Base-by-base conservation (phyloP, 257 asterid species). In the Solanum chiquidenum region DNA sequence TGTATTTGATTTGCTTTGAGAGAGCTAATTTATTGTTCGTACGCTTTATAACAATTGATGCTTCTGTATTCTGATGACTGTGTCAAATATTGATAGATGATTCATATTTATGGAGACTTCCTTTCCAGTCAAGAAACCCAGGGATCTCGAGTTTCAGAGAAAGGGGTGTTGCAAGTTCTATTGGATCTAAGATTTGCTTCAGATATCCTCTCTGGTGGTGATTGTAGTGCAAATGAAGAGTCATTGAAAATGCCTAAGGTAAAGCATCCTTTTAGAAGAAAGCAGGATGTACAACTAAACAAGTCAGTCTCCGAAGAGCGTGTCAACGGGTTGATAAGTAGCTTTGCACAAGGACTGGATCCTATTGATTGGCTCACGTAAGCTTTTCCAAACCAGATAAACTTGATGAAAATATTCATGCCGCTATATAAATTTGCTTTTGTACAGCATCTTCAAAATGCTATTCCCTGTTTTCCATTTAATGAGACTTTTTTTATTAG, bases 281-380 rank as follows among this genome's bases (percentile, higher is more conserved):
- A 93, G 92, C 96, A 93, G 87, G 94, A 91, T 77, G 83, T 90
- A 83, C 91, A 89, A 55, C 92, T 90, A 75, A 87, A 92, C 88
- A 92, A 93, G 88, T 93, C 98, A 12, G 90, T 91, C 76, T 87
- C 88, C 62, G 91, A 92, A 88, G 98, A 94, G 89, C 96, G 92
- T 25, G 89, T 92, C 49, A 91, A 88, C 84, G 89, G 88, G 90
- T 89, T 95, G 94, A 90, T 94, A 34, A 88, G 91, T 90, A 94
- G 89, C 87, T 92, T 97, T 74, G 93, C 98, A 55, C 95, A 94
- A 73, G 93, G 91, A 86, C 90, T 97, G 92, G 99, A 97, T 91
- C 99, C 98, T 88, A 97, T 97, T 60, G 99, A 97, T 88, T 97
- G 99, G 99, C 98, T 94, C 88, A 97, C 99, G 98, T 97, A 95